These are phyloP conservation scores for Podospora anserina DNA, from an alignment of 495 filamentous ascomycete genomes.

Conservation along the genomic window DNA sequence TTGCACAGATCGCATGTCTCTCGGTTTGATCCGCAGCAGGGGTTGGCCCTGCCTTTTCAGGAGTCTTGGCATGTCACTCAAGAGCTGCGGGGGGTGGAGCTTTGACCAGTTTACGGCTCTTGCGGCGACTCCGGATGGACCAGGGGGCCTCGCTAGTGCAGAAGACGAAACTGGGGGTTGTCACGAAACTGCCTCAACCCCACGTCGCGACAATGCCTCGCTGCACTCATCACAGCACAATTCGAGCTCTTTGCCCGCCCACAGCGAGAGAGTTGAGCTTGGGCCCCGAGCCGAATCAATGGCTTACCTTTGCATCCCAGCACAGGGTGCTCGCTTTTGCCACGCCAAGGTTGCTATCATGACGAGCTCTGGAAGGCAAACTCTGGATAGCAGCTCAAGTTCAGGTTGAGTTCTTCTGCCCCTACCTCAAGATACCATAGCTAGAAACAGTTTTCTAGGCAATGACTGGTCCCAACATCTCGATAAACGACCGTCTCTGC, in stretches of 20 bases:
- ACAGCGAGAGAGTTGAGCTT: background rate
- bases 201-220: slow-evolving; percentile 29
- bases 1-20: slow-evolving; percentile 7
- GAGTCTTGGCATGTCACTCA: slow-evolving; percentile 13
- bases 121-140: slow-evolving; percentile 8
- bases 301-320: slow-evolving; percentile 4
- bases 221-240: background rate
- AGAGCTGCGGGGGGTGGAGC: slow-evolving; percentile 1
- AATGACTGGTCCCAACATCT: background rate
- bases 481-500: background rate
- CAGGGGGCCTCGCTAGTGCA: slow-evolving; percentile 9
- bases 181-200: slow-evolving; percentile 32
- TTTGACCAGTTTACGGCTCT: slow-evolving; percentile 14
- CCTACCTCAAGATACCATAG: background rate
- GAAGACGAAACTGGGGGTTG: slow-evolving; percentile 29
- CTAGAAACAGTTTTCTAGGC: background rate
- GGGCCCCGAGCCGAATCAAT: slow-evolving; percentile 2
- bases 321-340: background rate
- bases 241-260: background rate
- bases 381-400: background rate
- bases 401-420: background rate
- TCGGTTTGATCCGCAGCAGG: slow-evolving; percentile 23
- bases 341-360: background rate
- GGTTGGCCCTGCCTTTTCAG: slow-evolving; percentile 16
- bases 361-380: background rate